Conservation (phyloP, 2,329 filamentous ascomycete genomes). For the Alternaria dauci region DNA sequence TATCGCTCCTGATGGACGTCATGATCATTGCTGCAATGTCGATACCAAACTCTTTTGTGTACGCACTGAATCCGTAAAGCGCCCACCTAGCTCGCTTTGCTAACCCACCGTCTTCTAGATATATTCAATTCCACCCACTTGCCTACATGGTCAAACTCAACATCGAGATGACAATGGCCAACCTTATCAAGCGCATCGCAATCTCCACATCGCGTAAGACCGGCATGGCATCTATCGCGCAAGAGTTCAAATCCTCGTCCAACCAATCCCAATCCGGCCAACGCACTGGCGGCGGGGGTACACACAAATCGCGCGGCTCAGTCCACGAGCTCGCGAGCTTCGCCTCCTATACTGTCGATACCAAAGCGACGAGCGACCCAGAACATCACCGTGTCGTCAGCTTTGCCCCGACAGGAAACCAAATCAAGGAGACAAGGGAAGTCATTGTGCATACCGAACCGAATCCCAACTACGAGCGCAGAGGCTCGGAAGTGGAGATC, state of each 20-base stretch:
- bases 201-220: constrained; percentile 41
- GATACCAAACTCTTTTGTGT: constrained; percentile 58
- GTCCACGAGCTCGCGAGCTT: constrained; percentile 39
- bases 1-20: constrained; percentile 62
- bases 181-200: constrained; percentile 56
- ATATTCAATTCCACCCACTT: constrained; percentile 61
- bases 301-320: constrained; percentile 19
- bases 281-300: constrained; percentile 9
- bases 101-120: constrained; percentile 37
- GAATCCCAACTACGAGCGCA: constrained; percentile 27
- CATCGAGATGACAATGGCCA: constrained; percentile 63
- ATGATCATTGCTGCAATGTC: constrained; percentile 60
- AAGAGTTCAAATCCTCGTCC: constrained; percentile 43
- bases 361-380: constrained; percentile 8
- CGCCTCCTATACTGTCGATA: constrained; percentile 28
- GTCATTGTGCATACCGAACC: constrained; percentile 36
- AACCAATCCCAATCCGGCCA: constrained; percentile 31
- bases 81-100: background rate
- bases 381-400: constrained; percentile 23
- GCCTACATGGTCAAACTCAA: constrained; percentile 61
- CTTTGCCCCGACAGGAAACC: constrained; percentile 36
- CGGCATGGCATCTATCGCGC: constrained; percentile 36
- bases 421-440: constrained; percentile 45
- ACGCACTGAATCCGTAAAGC: constrained; percentile 15
- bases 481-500: constrained; percentile 21